Evolutionary conservation across 345 rosid species (phyloP).

Genomic region (Dovyalis caffra): DNA sequence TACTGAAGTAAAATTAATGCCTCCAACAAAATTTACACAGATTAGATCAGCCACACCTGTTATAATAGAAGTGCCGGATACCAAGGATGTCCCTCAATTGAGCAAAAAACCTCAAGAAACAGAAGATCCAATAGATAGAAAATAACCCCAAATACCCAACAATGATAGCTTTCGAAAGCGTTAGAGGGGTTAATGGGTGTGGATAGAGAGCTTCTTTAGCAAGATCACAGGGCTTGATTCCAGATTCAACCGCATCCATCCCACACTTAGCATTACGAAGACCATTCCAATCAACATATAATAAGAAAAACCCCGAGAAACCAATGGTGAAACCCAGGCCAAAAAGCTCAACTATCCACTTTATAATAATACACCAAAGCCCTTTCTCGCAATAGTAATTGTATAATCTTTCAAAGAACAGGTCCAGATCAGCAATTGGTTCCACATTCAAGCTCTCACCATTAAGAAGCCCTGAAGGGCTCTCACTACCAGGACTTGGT

Average conservation of each 20-base stretch:
- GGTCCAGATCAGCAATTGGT: slow-evolving; percentile 89
- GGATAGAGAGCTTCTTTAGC: slow-evolving; percentile 84
- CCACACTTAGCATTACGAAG: slow-evolving; percentile 99
- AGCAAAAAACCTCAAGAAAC: slow-evolving; percentile 87
- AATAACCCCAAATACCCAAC: slow-evolving; percentile 87
- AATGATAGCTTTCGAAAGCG: slow-evolving; percentile 73
- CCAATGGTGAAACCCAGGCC: slow-evolving; percentile 85
- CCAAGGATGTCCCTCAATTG: slow-evolving; percentile 83
- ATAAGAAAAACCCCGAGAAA: slow-evolving; percentile 93
- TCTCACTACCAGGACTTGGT: slow-evolving; percentile 94
- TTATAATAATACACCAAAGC: slow-evolving; percentile 86
- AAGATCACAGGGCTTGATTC: slow-evolving; percentile 95
- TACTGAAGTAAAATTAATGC: slow-evolving; percentile 13
- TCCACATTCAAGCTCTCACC: slow-evolving; percentile 82
- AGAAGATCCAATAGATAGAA: slow-evolving; percentile 82
- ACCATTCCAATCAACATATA: slow-evolving; percentile 97
- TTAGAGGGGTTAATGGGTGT: slow-evolving; percentile 89
- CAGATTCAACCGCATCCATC: slow-evolving; percentile 96
- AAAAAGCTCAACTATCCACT: slow-evolving; percentile 94
- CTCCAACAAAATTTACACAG: background rate
- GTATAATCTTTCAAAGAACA: slow-evolving; percentile 86
- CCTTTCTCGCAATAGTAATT: slow-evolving; percentile 96
- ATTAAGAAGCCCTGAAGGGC: slow-evolving; percentile 92
- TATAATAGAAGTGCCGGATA: slow-evolving; percentile 75
- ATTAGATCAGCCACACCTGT: slow-evolving; percentile 49